phyloP scores from a whole-genome alignment of 768 basidiomycete species.

The Nidularia sp. region DNA sequence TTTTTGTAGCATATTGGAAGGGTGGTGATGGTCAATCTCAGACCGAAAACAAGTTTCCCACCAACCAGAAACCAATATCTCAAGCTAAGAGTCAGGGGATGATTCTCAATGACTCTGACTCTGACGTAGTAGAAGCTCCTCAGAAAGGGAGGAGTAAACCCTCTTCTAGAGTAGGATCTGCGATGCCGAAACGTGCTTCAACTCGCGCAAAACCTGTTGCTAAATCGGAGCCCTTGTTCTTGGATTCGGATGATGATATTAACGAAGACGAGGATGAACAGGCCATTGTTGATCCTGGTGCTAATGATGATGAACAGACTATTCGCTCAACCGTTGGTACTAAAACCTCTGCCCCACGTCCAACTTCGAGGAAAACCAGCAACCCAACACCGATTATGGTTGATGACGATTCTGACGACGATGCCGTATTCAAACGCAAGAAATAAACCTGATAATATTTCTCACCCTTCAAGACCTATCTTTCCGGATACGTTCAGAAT shows the following conservation, averaged over 20 bases:
- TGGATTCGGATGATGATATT: slow-evolving; percentile 44
- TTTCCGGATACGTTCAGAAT: no score
- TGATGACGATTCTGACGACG: slow-evolving; percentile 73
- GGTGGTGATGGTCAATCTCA: slow-evolving; percentile 20
- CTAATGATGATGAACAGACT: no score
- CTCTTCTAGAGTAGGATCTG: slow-evolving; percentile 20
- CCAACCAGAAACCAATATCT: slow-evolving; percentile 12
- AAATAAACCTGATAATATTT: no score
- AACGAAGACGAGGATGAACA: slow-evolving; percentile 22
- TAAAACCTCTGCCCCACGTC: slow-evolving; percentile 10
- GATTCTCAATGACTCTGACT: slow-evolving; percentile 33
- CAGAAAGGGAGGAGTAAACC: slow-evolving; percentile 17
- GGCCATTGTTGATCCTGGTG: no score
- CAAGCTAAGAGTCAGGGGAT: slow-evolving; percentile 10
- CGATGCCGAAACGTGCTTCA: slow-evolving; percentile 10
- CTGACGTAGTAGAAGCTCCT: slow-evolving; percentile 16
- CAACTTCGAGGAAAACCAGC: slow-evolving; percentile 16
- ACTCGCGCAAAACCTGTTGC: slow-evolving; percentile 14
- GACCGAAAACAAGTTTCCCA: slow-evolving; percentile 11
- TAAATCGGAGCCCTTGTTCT: slow-evolving; percentile 44
- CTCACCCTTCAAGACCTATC: no score
- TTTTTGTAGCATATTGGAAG: slow-evolving; percentile 65
- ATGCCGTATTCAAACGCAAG: slow-evolving; percentile 58
- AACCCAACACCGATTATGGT: slow-evolving; percentile 30
- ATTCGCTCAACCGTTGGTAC: no score